Evolutionary conservation across 2,329 filamentous ascomycete genomes (phyloP).

Genomic region (Ophiosphaerella narmari): DNA sequence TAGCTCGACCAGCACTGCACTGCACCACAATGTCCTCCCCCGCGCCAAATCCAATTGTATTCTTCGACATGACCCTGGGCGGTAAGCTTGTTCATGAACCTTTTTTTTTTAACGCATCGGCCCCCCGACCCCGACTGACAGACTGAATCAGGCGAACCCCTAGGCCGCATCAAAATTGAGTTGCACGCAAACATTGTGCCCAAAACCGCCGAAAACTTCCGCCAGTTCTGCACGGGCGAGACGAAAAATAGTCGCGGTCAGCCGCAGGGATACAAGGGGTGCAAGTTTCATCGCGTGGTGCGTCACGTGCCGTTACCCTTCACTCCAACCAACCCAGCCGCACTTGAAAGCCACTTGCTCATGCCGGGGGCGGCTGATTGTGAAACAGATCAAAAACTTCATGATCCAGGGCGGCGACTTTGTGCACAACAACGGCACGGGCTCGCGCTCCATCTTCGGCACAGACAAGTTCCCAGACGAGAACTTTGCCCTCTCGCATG

Average conservation of each 20-base stretch:
- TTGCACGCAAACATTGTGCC: slow-evolving; percentile 85
- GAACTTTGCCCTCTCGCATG: slow-evolving; percentile 82
- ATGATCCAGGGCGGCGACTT: slow-evolving; percentile 99
- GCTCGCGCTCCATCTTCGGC: slow-evolving; percentile 86
- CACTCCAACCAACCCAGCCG: too few species aligned
- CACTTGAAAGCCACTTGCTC: too few species aligned
- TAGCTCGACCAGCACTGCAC: too few species aligned
- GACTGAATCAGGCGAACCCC: slow-evolving; percentile 40
- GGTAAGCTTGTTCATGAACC: slow-evolving; percentile 56
- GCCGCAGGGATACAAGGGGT: slow-evolving; percentile 91
- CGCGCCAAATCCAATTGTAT: slow-evolving; percentile 59
- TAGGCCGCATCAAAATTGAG: slow-evolving; percentile 54
- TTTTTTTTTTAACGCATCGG: background rate
- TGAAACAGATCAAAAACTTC: slow-evolving; percentile 80
- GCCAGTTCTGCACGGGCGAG: slow-evolving; percentile 95
- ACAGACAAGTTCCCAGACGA: slow-evolving; percentile 85
- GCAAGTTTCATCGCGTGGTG: slow-evolving; percentile 92
- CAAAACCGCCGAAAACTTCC: slow-evolving; percentile 93
- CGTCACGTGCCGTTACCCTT: slow-evolving; percentile 39
- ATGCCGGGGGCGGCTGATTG: too few species aligned
- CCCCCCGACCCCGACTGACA: slow-evolving; percentile 21
- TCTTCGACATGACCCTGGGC: slow-evolving; percentile 80
- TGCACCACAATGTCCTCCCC: slow-evolving; percentile 31
- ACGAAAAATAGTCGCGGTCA: slow-evolving; percentile 75
- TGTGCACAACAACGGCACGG: slow-evolving; percentile 88